These are phyloP conservation scores for Iberis pinnata DNA, from an alignment of 345 rosid species.

Conservation along the genomic window DNA sequence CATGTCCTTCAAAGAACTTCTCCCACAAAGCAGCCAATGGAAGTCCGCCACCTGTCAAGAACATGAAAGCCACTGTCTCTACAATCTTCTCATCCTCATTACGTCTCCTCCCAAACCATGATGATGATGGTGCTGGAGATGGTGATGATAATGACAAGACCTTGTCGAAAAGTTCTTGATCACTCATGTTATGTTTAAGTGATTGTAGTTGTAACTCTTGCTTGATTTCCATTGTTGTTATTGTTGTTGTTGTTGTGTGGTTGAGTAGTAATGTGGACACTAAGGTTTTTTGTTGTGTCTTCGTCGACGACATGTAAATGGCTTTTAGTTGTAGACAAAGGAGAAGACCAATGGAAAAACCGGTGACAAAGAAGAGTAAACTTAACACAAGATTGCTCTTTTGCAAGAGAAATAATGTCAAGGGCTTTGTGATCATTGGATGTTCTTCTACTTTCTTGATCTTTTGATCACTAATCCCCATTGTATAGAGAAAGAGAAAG, in stretches of 20 bases:
- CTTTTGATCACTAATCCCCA: slow-evolving; percentile 9
- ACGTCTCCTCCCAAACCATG: slow-evolving; percentile 24
- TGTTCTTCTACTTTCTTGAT: slow-evolving; percentile 25
- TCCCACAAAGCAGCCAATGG: slow-evolving; percentile 74
- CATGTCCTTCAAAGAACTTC: slow-evolving; percentile 52
- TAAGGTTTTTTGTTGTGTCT: slow-evolving; percentile 19
- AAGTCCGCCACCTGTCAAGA: slow-evolving; percentile 53
- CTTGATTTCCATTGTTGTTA: slow-evolving; percentile 6
- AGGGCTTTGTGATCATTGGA: slow-evolving; percentile 18
- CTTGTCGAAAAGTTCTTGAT: slow-evolving; percentile 48
- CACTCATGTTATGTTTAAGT: slow-evolving; percentile 49
- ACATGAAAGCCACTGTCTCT: slow-evolving; percentile 70
- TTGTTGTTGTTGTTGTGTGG: slow-evolving; percentile 14
- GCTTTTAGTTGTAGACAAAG: slow-evolving; percentile 30
- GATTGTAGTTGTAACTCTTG: slow-evolving; percentile 3
- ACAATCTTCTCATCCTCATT: slow-evolving; percentile 21
- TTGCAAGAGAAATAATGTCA: slow-evolving; percentile 3
- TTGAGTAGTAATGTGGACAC: slow-evolving; percentile 20
- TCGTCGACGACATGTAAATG: slow-evolving; percentile 10
- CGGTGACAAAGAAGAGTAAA: slow-evolving; percentile 31
- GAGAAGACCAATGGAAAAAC: slow-evolving; percentile 39
- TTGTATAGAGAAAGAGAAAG: slow-evolving; percentile 3
- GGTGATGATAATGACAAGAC: slow-evolving; percentile 20
- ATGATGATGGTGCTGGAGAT: slow-evolving; percentile 10
- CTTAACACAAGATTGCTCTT: slow-evolving; percentile 12